Conservation (phyloP, 257 asterid species). For the Leonotis leonurus region DNA sequence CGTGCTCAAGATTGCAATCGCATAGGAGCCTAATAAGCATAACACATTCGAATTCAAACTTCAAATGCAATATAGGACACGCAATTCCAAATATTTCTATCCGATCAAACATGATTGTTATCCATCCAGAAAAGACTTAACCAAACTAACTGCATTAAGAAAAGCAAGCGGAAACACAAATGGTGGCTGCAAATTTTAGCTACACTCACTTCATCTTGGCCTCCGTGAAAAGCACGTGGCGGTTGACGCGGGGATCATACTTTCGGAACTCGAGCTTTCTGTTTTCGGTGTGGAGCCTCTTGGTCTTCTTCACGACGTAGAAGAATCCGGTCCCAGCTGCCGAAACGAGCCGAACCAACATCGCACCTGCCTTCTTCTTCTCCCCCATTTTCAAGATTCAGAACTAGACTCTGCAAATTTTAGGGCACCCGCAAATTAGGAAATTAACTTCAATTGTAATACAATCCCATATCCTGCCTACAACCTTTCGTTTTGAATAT, state of each 20-base stretch:
- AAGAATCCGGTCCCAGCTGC: conserved; percentile 76
- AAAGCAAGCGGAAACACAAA: not conserved
- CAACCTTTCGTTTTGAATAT: not conserved
- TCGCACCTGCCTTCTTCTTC: conserved; percentile 60
- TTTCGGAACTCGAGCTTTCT: conserved; percentile 58
- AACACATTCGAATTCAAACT: not conserved
- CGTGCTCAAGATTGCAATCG: not conserved
- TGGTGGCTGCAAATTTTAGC: not conserved
- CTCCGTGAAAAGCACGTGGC: conserved; percentile 63
- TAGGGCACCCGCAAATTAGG: not conserved
- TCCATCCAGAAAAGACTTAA: not conserved
- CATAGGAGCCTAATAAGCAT: not conserved
- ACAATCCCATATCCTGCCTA: not conserved
- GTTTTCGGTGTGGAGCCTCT: conserved; percentile 38
- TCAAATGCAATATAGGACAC: not conserved
- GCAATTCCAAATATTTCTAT: not conserved
- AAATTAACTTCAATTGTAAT: not conserved
- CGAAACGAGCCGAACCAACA: conserved; percentile 56
- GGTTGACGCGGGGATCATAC: conserved; percentile 68
- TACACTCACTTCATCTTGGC: conserved; percentile 57
- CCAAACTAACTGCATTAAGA: not conserved
- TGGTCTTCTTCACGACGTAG: conserved; percentile 59
- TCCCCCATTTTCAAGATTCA: conserved; percentile 39
- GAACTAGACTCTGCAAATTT: not conserved
- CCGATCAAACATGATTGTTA: conserved; percentile 4